Evolutionary conservation across 768 basidiomycete species (phyloP), one percentile per base, ranked within the genome.

Genomic region (Tephrocybe sp.): DNA sequence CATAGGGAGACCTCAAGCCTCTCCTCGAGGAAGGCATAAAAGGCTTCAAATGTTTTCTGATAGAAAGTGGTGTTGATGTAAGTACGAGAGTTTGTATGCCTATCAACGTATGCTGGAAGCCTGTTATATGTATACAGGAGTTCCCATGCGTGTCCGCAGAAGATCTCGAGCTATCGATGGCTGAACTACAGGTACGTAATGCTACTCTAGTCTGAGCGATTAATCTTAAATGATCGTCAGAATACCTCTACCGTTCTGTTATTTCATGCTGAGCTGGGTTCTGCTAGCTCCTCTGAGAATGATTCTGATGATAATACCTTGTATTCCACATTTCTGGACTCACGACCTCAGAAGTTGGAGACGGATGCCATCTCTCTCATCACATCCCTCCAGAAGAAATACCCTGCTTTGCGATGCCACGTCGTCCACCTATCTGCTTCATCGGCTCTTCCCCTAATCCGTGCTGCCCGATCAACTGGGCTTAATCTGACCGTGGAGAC

Each of bases 11-110:
- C 58, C 78, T 99, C 36, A 76, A 75, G 49, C 83, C 86, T n/a
- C 74, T 98, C 35, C 71, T 95, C 12, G 64, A 79, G 25, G 80
- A 81, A 26, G 95, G 97, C 5, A 89, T 97, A 25, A 89, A 87
- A 69, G 96, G 96, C 0, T 98, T 98, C 77, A 98, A 98, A 66
- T 97, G 94, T 64, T 98, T 98, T 67, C 71, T 98, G 57, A 94
- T 95, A 53, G 87, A 96, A 56, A 96, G 93, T 60, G 96, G 97
- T 21, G 95, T 98, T 15, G 89, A 97, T 53, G 95, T 93, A 59
- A 41, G 73, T 47, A 5, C 16, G 48, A 34, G 42, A 27, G 27
- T 40, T 28, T 48, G 46, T 58, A 9, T 58, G 52, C 22, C n/a
- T 36, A 18, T 41, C 38, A 12, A 22, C 24, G 30, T n/a, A n/a